Percentiles rank a stretch among this genome's conserved stretches.
Evolutionary conservation across 1,284 basidiomycete species (phyloP).

Genomic region (Ceratobasidium sp.): DNA sequence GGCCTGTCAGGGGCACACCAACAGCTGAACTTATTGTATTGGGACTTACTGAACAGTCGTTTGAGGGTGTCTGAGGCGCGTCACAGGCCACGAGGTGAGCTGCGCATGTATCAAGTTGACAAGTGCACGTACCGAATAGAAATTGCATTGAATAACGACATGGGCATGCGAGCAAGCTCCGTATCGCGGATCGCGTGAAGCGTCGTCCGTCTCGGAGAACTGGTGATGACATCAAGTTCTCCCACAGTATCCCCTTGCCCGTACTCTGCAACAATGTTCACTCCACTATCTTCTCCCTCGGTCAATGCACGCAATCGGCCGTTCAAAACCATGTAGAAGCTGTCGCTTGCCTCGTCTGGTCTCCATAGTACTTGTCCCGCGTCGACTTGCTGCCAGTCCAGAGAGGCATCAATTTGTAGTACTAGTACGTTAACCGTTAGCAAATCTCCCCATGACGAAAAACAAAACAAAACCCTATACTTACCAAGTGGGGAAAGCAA

Average conservation of each 20-base stretch:
- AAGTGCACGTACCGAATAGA: slow-evolving; percentile 69
- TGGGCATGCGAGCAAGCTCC: slow-evolving; percentile 97
- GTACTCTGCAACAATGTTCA: slow-evolving; percentile 90
- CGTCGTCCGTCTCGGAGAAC: slow-evolving; percentile 84
- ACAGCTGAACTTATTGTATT: neutral
- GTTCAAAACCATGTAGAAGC: slow-evolving; percentile 99
- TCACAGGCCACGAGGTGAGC: slow-evolving; percentile 20
- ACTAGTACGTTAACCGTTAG: slow-evolving; percentile 58
- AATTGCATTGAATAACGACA: slow-evolving; percentile 97
- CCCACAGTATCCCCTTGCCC: slow-evolving; percentile 89
- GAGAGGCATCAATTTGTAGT: slow-evolving; percentile 93
- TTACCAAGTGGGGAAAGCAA: slow-evolving; percentile 88
- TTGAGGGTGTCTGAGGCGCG: slow-evolving; percentile 76
- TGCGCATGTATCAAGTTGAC: neutral
- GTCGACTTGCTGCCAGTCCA: slow-evolving; percentile 98
- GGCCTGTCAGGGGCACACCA: neutral
- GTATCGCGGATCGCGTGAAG: slow-evolving; percentile 98
- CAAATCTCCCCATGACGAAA: slow-evolving; percentile 40
- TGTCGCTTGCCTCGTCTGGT: slow-evolving; percentile 87
- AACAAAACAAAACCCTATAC: too few species aligned
- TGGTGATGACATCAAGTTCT: slow-evolving; percentile 97
- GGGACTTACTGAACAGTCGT: slow-evolving; percentile 86
- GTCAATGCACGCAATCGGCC: slow-evolving; percentile 88
- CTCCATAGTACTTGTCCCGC: slow-evolving; percentile 94
- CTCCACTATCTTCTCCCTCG: slow-evolving; percentile 64